A percentile compares a stretch with the other conserved stretches of the same genome.
phyloP scores from a whole-genome alignment of 192 early-diverging fungal genomes.

The Chytriomyces hyalinus region DNA sequence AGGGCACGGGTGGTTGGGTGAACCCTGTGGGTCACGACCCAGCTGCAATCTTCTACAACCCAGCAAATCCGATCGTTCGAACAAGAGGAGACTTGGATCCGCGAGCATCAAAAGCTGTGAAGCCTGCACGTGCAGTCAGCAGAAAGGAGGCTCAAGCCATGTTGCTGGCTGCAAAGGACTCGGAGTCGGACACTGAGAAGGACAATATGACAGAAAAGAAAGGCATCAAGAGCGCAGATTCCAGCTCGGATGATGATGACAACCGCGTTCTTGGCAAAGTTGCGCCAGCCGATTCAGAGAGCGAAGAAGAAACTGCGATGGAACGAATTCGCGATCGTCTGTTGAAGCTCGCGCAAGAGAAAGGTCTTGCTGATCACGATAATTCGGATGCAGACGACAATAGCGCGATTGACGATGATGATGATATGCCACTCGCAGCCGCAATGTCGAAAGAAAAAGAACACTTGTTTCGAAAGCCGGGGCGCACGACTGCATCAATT shows the following conservation, averaged over 20 bases:
- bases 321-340: conserved; percentile 19
- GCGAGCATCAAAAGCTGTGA: not conserved
- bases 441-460: not conserved
- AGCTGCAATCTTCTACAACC: conserved; percentile 6
- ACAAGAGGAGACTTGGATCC: not conserved
- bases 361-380: not conserved
- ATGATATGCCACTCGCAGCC: not conserved
- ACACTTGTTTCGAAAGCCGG: not conserved
- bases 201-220: not conserved
- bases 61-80: not conserved
- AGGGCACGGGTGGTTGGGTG: conserved; percentile 5
- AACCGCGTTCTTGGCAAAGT: too few species aligned
- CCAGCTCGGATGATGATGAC: too few species aligned
- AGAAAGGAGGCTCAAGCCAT: conserved; percentile 1
- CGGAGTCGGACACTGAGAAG: not conserved
- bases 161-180: not conserved
- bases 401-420: not conserved
- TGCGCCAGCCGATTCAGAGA: not conserved
- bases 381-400: not conserved
- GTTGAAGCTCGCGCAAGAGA: conserved; percentile 1
- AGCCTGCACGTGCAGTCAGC: not conserved
- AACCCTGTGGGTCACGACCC: conserved; percentile 25
- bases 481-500: not conserved
- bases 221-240: too few species aligned
- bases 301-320: conserved; percentile 19